phyloP scores from a whole-genome alignment of 352 stramenopile genomes.

The Phytophthora sp. region DNA sequence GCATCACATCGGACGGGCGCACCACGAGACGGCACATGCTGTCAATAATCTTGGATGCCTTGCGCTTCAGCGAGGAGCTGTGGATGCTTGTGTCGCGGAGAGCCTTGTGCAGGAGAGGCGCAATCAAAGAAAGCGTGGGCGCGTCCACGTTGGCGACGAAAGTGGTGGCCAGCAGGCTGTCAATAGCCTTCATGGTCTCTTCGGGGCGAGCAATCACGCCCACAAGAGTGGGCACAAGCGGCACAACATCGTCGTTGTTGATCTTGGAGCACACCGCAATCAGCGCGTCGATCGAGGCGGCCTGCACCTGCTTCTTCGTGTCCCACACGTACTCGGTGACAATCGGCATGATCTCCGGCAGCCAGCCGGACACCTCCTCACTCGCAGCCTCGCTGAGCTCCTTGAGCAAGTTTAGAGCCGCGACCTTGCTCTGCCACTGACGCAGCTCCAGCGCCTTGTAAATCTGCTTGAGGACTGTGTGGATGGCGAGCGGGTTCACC shows the following conservation, averaged over 20 bases:
- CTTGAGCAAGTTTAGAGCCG: constrained; percentile 79
- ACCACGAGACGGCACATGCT: constrained; percentile 93
- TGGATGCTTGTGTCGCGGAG: constrained; percentile 93
- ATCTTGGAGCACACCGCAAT: constrained; percentile 90
- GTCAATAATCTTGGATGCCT: constrained; percentile 93
- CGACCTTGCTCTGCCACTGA: constrained; percentile 91
- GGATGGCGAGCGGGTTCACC: constrained; percentile 67
- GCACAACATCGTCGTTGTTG: constrained; percentile 90
- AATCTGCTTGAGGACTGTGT: constrained; percentile 61
- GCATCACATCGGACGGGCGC: constrained; percentile 87
- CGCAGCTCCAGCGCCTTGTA: constrained; percentile 63
- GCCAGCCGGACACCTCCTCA: constrained; percentile 73
- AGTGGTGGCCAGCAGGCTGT: constrained; percentile 91
- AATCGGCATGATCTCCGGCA: constrained; percentile 92
- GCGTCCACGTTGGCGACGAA: constrained; percentile 93
- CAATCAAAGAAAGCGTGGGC: constrained; percentile 90
- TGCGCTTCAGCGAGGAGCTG: constrained; percentile 91
- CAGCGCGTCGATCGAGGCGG: constrained; percentile 72
- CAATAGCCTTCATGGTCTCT: constrained; percentile 91
- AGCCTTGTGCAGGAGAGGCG: constrained; percentile 89
- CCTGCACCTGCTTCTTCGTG: constrained; percentile 94
- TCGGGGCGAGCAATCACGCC: constrained; percentile 92
- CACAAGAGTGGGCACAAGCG: constrained; percentile 90
- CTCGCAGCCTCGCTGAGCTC: constrained; percentile 72
- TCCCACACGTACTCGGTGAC: constrained; percentile 93